Conservation (phyloP, 2,329 filamentous ascomycete genomes). For the Pyrenophora teres region DNA sequence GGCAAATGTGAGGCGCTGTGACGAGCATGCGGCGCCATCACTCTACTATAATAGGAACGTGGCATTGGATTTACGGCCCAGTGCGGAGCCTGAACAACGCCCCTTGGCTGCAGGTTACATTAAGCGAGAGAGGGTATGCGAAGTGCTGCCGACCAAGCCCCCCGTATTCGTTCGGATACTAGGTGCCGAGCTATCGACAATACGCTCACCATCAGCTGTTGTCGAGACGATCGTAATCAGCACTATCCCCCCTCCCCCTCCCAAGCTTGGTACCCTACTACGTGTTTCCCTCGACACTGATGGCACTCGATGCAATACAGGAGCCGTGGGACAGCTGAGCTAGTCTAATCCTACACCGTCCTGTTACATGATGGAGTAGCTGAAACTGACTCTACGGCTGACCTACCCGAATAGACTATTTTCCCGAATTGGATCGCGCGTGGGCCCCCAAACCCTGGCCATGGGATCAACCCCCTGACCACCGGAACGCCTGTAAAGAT, state of each 20-base stretch:
- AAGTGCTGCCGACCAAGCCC: constrained; percentile 13
- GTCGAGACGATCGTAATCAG: constrained; percentile 5
- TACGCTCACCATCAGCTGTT: constrained; percentile 3
- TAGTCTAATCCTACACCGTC: constrained; percentile 23
- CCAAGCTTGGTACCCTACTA: background rate
- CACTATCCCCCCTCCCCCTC: too few species aligned
- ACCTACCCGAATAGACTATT: constrained; percentile 17
- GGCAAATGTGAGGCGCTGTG: constrained; percentile 5
- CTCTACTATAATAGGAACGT: constrained; percentile 19
- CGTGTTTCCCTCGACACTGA: background rate
- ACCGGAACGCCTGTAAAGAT: constrained; percentile 13
- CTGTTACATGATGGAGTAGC: constrained; percentile 21
- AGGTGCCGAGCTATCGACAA: constrained; percentile 13
- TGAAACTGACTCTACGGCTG: constrained; percentile 20
- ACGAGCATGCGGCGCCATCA: constrained; percentile 14
- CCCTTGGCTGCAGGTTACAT: constrained; percentile 14
- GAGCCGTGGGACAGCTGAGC: constrained; percentile 7
- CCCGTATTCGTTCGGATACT: constrained; percentile 11
- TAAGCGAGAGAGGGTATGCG: constrained; percentile 12
- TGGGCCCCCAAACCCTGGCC: constrained; percentile 6
- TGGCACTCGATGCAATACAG: background rate
- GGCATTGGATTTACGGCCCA: constrained; percentile 20
- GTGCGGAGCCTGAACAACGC: constrained; percentile 13
- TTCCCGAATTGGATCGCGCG: constrained; percentile 10
- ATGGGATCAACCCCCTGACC: constrained; percentile 11